Conservation (phyloP, 2,329 filamentous ascomycete genomes). For the Chaetothyriales sp. region DNA sequence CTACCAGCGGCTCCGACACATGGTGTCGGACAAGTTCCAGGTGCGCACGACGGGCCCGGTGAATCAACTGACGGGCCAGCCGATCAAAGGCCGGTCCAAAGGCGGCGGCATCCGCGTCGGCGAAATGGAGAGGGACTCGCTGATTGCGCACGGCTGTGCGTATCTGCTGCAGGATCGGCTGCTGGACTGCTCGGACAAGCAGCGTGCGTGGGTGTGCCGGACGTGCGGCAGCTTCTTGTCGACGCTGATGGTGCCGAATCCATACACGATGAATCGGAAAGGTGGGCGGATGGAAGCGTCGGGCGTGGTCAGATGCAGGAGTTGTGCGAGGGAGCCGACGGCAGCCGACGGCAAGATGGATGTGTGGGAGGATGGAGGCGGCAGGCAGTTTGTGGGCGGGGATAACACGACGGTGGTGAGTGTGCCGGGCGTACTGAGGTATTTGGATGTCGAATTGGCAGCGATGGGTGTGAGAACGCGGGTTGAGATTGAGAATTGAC, state of each 20-base stretch:
- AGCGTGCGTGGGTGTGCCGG: conserved; percentile 77
- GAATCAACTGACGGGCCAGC: conserved; percentile 80
- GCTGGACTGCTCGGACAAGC: conserved; percentile 94
- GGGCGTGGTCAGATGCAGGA: conserved; percentile 62
- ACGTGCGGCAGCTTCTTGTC: conserved; percentile 82
- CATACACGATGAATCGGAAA: conserved; percentile 11
- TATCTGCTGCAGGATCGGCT: conserved; percentile 90
- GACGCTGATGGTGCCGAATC: conserved; percentile 46
- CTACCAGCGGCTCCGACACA: conserved; percentile 95
- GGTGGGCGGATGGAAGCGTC: conserved; percentile 30
- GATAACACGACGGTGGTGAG: conserved; percentile 84
- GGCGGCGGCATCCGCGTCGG: conserved; percentile 97
- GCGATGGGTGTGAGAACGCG: conserved; percentile 95
- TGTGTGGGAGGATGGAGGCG: conserved; percentile 81
- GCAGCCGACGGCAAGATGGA: conserved; percentile 54
- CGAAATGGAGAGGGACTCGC: conserved; percentile 95
- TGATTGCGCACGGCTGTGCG: conserved; percentile 87
- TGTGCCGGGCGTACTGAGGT: conserved; percentile 83
- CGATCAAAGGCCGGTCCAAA: conserved; percentile 90
- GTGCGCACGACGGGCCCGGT: conserved; percentile 91
- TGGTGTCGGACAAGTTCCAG: conserved; percentile 99
- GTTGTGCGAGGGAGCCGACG: conserved; percentile 55
- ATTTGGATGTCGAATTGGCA: conserved; percentile 84
- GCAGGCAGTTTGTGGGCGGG: conserved; percentile 71
- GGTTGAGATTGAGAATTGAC: conserved; percentile 57